phyloP scores from a whole-genome alignment of 345 rosid species.

The Melaleuca alternifolia region DNA sequence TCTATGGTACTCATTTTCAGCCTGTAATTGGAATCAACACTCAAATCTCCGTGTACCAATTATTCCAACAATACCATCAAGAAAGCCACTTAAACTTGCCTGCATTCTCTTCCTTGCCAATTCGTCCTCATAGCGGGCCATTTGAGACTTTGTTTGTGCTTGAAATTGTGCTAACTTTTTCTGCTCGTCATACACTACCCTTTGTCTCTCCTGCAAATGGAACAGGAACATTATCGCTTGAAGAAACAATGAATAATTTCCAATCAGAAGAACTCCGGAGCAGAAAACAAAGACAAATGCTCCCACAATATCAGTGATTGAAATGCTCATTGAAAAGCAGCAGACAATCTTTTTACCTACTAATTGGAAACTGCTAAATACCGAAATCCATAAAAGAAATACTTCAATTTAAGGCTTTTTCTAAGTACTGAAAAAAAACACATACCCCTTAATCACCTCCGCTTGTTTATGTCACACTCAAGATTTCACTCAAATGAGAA shows the following conservation, averaged over 20 bases:
- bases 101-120: conserved; percentile 97
- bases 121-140: conserved; percentile 93
- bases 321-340: not conserved
- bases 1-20: conserved; percentile 84
- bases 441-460: not conserved
- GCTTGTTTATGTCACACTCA: not conserved
- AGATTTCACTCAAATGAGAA: not conserved
- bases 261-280: not conserved
- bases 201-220: conserved; percentile 67
- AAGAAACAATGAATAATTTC: not conserved
- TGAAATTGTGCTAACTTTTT: conserved; percentile 81
- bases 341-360: not conserved
- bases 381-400: not conserved
- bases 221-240: not conserved
- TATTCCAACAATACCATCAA: not conserved
- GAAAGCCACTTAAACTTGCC: conserved; percentile 29
- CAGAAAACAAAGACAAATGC: not conserved
- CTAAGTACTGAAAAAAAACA: not conserved
- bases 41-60: not conserved
- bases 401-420: not conserved
- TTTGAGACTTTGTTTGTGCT: conserved; percentile 89
- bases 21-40: conserved; percentile 32
- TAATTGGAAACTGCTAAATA: not conserved
- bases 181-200: conserved; percentile 86
- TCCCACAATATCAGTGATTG: not conserved